Conservation (phyloP, 805 yeast species). For the Candida dajiaensis region DNA sequence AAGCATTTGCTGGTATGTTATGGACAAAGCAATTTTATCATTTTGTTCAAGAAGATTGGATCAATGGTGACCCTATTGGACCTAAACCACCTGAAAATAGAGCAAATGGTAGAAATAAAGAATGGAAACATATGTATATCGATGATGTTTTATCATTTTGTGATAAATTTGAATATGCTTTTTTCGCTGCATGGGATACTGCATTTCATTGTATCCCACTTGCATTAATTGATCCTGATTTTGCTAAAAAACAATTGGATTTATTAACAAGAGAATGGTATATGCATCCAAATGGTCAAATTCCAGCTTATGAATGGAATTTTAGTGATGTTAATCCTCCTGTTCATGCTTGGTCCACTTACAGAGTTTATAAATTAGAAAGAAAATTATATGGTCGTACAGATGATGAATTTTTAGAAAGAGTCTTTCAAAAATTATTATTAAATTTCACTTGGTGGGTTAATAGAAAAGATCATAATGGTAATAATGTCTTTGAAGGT, state of each 20-base stretch:
- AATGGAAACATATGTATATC: slow-evolving; percentile 85
- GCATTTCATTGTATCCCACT: slow-evolving; percentile 92
- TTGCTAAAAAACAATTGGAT: slow-evolving; percentile 84
- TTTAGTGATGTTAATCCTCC: slow-evolving; percentile 96
- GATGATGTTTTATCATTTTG: slow-evolving; percentile 87
- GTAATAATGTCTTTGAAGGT: slow-evolving; percentile 88
- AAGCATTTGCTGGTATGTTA: slow-evolving; percentile 87
- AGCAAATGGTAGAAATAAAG: slow-evolving; percentile 80
- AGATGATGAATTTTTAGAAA: slow-evolving; percentile 77
- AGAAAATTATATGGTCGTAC: slow-evolving; percentile 76
- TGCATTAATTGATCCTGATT: slow-evolving; percentile 89
- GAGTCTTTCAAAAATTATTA: slow-evolving; percentile 87
- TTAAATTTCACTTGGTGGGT: slow-evolving; percentile 98
- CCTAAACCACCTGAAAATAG: slow-evolving; percentile 77
- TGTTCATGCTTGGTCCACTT: slow-evolving; percentile 94
- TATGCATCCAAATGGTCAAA: slow-evolving; percentile 97
- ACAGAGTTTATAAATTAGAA: slow-evolving; percentile 81
- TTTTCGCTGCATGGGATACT: slow-evolving; percentile 96
- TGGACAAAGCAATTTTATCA: slow-evolving; percentile 94
- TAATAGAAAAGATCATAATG: slow-evolving; percentile 79
- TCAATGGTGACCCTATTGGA: slow-evolving; percentile 76
- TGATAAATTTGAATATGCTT: slow-evolving; percentile 94
- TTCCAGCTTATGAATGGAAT: slow-evolving; percentile 97
- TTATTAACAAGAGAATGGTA: slow-evolving; percentile 90
- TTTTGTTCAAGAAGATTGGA: slow-evolving; percentile 83